These are phyloP conservation scores for Solanum habrochaites DNA, from an alignment of 257 asterid genomes.

Conservation along the genomic window DNA sequence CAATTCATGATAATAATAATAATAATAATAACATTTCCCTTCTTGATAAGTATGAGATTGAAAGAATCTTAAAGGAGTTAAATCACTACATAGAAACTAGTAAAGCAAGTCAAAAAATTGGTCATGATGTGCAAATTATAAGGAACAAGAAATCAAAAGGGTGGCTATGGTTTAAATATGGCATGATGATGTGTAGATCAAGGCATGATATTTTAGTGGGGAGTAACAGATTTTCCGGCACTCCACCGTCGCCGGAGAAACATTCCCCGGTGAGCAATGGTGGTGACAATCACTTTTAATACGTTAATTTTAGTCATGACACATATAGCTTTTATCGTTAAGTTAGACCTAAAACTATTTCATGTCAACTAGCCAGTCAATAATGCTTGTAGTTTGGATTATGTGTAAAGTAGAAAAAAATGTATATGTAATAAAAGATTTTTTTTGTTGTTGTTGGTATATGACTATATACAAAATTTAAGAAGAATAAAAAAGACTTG, in stretches of 20 bases:
- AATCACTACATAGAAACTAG: background rate
- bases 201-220: background rate
- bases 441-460: background rate
- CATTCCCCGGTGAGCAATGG: background rate
- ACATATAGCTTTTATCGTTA: background rate
- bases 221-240: background rate
- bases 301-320: fast-evolving
- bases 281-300: background rate
- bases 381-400: background rate
- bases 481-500: background rate
- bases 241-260: background rate
- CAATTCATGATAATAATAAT: background rate
- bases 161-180: background rate
- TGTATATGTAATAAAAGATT: no score
- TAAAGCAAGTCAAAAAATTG: background rate
- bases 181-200: background rate
- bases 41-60: background rate
- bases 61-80: background rate
- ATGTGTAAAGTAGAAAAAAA: background rate
- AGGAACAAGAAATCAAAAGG: background rate
- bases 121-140: background rate
- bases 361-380: background rate
- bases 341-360: background rate
- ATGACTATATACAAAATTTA: no score
- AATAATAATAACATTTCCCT: background rate